Conservation (phyloP, 345 rosid genomes). For the Populus nigra region DNA sequence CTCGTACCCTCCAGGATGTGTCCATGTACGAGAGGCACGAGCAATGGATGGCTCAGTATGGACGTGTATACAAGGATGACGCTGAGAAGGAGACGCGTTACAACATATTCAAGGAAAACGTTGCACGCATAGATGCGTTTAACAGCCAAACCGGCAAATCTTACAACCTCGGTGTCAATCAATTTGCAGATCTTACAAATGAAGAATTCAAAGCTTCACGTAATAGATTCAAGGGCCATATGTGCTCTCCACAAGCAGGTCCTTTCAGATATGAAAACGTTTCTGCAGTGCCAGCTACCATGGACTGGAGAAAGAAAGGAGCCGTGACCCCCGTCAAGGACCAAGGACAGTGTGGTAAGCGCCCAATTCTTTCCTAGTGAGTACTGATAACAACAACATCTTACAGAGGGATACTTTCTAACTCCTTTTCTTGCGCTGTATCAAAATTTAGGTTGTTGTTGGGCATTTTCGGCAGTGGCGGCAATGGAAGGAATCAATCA, state of each 20-base stretch:
- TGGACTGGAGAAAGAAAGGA: constrained; percentile 20
- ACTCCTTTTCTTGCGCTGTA: neutral
- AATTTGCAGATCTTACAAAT: constrained; percentile 15
- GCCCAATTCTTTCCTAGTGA: no score
- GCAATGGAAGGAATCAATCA: constrained; percentile 43
- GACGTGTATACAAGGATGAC: constrained; percentile 13
- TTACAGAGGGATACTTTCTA: no score
- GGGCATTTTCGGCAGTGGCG: constrained; percentile 55
- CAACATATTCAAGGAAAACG: constrained; percentile 12
- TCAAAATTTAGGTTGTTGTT: constrained; percentile 36
- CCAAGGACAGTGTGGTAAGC: constrained; percentile 15
- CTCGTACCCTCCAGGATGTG: neutral
- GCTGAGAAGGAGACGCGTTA: constrained; percentile 7
- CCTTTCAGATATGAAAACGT: constrained; percentile 8
- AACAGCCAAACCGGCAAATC: neutral
- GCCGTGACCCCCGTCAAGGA: constrained; percentile 13
- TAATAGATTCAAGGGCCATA: constrained; percentile 9
- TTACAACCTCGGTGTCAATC: constrained; percentile 12
- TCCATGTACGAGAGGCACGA: neutral
- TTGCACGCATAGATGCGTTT: neutral
- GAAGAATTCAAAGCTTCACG: constrained; percentile 11
- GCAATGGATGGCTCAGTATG: constrained; percentile 2
- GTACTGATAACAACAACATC: neutral
- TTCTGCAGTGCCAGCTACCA: neutral
- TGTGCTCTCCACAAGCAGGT: constrained; percentile 2